A percentile compares a stretch with the other conserved stretches of the same genome.
Evolutionary conservation across 257 asterid species (phyloP).

Genomic region (Vinca minor): DNA sequence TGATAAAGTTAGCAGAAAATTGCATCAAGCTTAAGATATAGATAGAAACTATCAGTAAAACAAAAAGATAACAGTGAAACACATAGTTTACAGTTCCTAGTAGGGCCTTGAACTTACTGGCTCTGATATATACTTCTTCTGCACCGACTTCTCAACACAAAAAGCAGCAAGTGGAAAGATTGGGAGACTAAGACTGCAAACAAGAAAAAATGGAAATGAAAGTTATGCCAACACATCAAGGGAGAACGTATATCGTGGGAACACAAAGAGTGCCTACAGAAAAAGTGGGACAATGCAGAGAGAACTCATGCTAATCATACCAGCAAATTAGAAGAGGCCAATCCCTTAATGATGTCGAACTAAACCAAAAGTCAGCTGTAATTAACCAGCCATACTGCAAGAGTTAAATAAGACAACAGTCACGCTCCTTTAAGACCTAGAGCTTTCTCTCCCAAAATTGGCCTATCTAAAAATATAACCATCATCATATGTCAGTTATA

Average conservation of each 20-base stretch:
- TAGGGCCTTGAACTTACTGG: constrained; percentile 41
- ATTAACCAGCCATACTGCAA: constrained; percentile 96
- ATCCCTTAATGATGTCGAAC: constrained; percentile 76
- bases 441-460: background rate
- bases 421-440: constrained; percentile 3
- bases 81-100: constrained; percentile 5
- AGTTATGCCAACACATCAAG: background rate
- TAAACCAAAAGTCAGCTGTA: constrained; percentile 77
- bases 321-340: constrained; percentile 98
- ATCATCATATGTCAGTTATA: background rate
- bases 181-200: constrained; percentile 76
- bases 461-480: background rate
- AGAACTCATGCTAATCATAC: constrained; percentile 32
- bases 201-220: constrained; percentile 6
- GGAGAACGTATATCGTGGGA: background rate
- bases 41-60: background rate
- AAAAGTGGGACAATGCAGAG: constrained; percentile 1
- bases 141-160: constrained; percentile 65
- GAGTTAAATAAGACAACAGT: constrained; percentile 17
- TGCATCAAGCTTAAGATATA: background rate
- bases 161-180: constrained; percentile 76
- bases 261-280: background rate
- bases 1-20: background rate
- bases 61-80: background rate
- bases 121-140: constrained; percentile 47